Percentiles rank a stretch among this genome's conserved stretches.
Conservation (phyloP, 352 stramenopile genomes). For the Phytopythium montanum region DNA sequence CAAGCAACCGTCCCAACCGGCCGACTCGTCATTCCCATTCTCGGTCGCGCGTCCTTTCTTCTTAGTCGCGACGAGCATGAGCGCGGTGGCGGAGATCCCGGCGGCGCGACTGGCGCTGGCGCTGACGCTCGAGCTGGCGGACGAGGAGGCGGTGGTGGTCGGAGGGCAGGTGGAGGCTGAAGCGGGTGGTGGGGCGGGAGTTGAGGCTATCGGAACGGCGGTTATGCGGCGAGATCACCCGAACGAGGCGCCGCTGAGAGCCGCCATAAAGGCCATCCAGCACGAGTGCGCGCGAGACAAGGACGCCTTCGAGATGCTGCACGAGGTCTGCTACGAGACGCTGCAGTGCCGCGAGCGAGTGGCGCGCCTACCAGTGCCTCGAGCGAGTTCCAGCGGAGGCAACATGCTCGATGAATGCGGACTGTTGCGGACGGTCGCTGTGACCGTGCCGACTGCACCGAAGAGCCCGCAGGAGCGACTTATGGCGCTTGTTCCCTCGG, state of each 20-base stretch:
- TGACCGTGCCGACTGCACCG: slow-evolving; percentile 17
- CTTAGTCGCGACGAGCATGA: background rate
- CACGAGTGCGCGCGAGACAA: slow-evolving; percentile 45
- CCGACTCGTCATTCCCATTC: background rate
- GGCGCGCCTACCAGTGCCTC: background rate
- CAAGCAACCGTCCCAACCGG: background rate
- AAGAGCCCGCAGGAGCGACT: slow-evolving; percentile 61
- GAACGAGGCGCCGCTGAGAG: slow-evolving; percentile 34
- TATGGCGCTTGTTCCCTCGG: slow-evolving; percentile 28
- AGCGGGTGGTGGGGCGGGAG: too few species aligned
- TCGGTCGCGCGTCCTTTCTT: background rate
- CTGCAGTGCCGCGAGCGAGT: slow-evolving; percentile 10
- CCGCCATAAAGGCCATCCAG: slow-evolving; percentile 41
- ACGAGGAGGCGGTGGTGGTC: background rate
- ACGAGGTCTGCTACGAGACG: slow-evolving; percentile 64
- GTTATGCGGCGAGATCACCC: slow-evolving; percentile 12
- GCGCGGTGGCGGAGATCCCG: background rate
- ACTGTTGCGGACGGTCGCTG: slow-evolving; percentile 2
- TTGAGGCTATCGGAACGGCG: background rate
- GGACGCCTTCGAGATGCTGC: slow-evolving; percentile 43
- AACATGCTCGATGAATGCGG: background rate
- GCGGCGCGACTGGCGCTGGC: slow-evolving; percentile 15
- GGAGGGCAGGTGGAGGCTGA: too few species aligned
- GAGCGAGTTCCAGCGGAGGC: slow-evolving; percentile 6
- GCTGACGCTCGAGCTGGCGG: slow-evolving; percentile 12